Evolutionary conservation across 306 rosid genomes (phyloP).

Genomic region (Pachyrhizus erosus): DNA sequence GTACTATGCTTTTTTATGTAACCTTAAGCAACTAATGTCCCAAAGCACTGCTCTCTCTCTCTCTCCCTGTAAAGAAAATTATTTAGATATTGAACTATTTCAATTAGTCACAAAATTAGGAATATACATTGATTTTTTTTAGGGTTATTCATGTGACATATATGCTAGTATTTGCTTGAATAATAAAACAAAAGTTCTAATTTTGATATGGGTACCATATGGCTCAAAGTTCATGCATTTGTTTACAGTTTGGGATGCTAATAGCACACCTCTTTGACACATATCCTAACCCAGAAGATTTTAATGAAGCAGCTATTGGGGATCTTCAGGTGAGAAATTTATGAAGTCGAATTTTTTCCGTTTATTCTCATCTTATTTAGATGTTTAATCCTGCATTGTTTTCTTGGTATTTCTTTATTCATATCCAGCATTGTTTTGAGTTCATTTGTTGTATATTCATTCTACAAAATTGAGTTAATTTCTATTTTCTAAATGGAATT

Average conservation of each 20-base stretch:
- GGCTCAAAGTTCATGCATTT: slow-evolving; percentile 33
- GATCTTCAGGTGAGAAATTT: slow-evolving; percentile 79
- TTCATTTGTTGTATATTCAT: neutral
- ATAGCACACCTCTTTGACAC: slow-evolving; percentile 82
- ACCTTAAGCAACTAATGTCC: no score
- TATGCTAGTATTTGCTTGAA: slow-evolving; percentile 23
- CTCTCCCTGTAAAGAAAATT: no score
- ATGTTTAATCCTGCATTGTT: no score
- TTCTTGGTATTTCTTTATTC: neutral
- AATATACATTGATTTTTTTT: neutral
- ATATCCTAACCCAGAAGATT: slow-evolving; percentile 74
- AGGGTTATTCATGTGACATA: neutral
- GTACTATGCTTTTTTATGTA: no score
- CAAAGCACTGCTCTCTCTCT: no score
- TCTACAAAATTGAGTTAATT: neutral
- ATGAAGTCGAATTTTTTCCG: slow-evolving; percentile 11
- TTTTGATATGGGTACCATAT: slow-evolving; percentile 26
- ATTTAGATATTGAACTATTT: no score
- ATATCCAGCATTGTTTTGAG: neutral
- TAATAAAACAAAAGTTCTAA: slow-evolving; percentile 13
- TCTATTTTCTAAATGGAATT: neutral
- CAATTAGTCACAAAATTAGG: no score
- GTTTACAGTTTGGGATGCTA: slow-evolving; percentile 93
- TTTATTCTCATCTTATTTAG: neutral
- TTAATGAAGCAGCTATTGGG: slow-evolving; percentile 75